Percentiles rank a stretch among this genome's conserved stretches.
Conservation (phyloP, 352 stramenopile species). For the Phytophthora lateralis region DNA sequence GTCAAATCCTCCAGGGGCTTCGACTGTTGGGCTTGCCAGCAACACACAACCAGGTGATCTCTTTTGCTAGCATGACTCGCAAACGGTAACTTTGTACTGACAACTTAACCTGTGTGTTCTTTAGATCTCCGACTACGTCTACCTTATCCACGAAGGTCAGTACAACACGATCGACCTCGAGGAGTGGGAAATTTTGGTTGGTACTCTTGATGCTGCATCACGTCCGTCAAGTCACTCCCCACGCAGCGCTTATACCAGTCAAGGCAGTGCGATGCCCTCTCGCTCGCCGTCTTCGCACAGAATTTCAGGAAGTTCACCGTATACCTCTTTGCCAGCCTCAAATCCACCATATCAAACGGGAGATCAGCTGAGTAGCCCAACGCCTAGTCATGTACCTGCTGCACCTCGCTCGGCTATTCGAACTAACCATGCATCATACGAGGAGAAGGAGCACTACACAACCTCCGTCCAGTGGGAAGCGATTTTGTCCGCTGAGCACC, state of each 20-base stretch:
- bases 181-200: constrained; percentile 72
- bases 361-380: constrained; percentile 1
- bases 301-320: constrained; percentile 5
- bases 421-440: neutral
- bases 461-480: constrained; percentile 15
- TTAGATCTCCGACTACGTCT: constrained; percentile 78
- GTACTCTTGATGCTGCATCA: constrained; percentile 67
- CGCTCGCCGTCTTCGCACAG: constrained; percentile 12
- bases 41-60: constrained; percentile 67
- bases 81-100: neutral
- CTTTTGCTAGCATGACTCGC: neutral
- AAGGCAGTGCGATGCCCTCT: constrained; percentile 13
- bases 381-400: neutral
- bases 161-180: constrained; percentile 60
- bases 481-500: constrained; percentile 18
- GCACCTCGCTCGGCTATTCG: neutral
- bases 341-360: constrained; percentile 16
- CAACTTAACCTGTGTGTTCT: neutral
- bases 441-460: constrained; percentile 6
- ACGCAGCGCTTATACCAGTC: constrained; percentile 3
- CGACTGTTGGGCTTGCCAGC: constrained; percentile 55
- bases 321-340: constrained; percentile 14
- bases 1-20: constrained; percentile 63
- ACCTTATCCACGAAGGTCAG: constrained; percentile 69
- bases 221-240: constrained; percentile 29